Evolutionary conservation across 192 early-diverging fungal species (phyloP).

Genomic region (Neocallimastix lanati): DNA sequence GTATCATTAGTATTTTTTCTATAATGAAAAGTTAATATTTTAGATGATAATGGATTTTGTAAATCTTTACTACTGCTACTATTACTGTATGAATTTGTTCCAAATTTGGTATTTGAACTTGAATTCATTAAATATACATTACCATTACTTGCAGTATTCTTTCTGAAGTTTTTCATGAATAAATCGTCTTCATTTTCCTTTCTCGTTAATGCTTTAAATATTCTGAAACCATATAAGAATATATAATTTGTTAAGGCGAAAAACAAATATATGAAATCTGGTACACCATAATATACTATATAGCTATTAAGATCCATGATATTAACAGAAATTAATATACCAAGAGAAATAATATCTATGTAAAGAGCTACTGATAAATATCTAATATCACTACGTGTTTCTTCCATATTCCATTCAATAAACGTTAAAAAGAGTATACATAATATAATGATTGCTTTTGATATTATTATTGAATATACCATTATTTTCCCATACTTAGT

Average conservation of each 20-base stretch:
- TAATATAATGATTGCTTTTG: not conserved
- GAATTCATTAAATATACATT: not conserved
- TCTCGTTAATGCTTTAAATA: not conserved
- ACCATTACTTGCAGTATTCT: not conserved
- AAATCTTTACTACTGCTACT: no score
- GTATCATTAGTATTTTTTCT: no score
- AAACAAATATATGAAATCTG: not conserved
- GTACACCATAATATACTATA: not conserved
- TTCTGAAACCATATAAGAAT: not conserved
- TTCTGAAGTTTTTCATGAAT: not conserved
- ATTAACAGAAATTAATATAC: not conserved
- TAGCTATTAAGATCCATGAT: not conserved
- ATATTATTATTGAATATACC: not conserved
- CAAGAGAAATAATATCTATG: not conserved
- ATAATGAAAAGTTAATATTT: no score
- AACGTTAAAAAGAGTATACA: not conserved
- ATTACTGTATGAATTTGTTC: no score
- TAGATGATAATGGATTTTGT: no score
- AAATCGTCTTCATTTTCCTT: not conserved
- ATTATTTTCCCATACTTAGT: not conserved
- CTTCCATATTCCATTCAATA: not conserved
- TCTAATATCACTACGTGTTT: not conserved
- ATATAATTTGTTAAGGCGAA: not conserved
- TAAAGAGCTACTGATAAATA: not conserved
- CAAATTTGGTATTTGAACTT: no score